Evolutionary conservation across 495 filamentous ascomycete species (phyloP), one percentile per base, ranked within the genome.

Genomic region (Margaritispora aquatica): DNA sequence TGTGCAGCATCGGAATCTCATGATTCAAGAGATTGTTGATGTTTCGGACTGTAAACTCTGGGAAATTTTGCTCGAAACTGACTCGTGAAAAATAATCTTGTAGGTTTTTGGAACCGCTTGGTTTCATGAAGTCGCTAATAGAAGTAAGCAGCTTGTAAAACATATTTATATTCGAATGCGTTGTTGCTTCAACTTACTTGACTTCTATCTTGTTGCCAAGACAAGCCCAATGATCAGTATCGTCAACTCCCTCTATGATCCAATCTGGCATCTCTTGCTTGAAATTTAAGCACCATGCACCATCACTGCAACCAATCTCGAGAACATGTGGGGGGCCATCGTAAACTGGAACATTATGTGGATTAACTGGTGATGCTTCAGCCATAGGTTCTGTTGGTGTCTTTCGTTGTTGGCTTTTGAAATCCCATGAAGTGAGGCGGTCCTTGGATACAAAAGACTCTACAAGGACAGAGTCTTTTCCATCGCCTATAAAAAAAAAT

Each of bases 221-320:
- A 31, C 57, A 54, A 17, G 29, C 11, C 66, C 66, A 69, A 29
- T 66, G 64, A 46, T 62, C 29, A n/a, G 55, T 46, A 46, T 69
- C 66, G 60, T 68, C 66, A 8, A 69, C 23, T n/a, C 66, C 66
- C 26, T 66, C 60, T 11, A 69, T 54, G 47, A 64, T 62, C 66
- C 66, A 69, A 21, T 55, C 61, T 10, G 66, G 58, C 34, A 63
- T 48, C 38, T 66, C 54, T 11, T 52, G 51, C 46, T 66, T 66
- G 22, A 63, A 41, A 5, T 31, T 49, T 24, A 64, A 58, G 50
- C 64, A 69, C 63, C 66, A 69, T 20, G 5, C 17, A 20, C 66
- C 66, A 55, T 62, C 54, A 47, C 59, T 59, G 34, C 66, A 69
- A 20, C 66, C 66, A 31, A 69, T 55, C 26, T 69, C 66, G n/a